Evolutionary conservation across 176 grass and related monocot species (phyloP).

Genomic region (Aegilops speltoides): DNA sequence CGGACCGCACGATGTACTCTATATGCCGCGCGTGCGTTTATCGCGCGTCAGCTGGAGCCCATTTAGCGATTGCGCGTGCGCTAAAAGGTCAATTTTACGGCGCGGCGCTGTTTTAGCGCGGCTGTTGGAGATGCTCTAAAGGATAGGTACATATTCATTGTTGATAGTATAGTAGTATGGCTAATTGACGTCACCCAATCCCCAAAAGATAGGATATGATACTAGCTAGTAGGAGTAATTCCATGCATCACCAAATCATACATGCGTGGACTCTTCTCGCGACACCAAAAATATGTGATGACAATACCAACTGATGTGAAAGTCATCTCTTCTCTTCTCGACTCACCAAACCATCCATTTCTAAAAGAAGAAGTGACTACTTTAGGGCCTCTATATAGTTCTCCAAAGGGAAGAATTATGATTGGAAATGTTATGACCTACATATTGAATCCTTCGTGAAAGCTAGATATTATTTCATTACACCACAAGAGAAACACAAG

Average conservation of each 20-base stretch:
- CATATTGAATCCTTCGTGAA: too few relatives aligned
- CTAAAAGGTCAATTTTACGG: too few relatives aligned
- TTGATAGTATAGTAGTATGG: background rate
- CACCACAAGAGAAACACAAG: too few relatives aligned
- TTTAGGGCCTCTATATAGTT: background rate
- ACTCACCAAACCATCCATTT: background rate
- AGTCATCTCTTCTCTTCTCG: background rate
- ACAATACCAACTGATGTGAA: background rate
- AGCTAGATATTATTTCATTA: too few relatives aligned
- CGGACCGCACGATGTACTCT: too few relatives aligned
- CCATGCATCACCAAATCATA: background rate
- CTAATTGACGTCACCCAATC: background rate
- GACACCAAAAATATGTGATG: background rate
- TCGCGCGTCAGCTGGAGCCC: too few relatives aligned
- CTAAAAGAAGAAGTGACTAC: background rate
- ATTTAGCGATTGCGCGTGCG: too few relatives aligned
- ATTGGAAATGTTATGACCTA: too few relatives aligned
- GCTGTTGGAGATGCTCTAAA: too few relatives aligned
- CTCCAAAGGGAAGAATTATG: too few relatives aligned
- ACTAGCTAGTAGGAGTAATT: background rate
- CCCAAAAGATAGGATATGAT: background rate
- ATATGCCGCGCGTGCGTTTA: too few relatives aligned
- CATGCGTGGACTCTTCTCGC: background rate
- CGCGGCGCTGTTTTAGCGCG: too few relatives aligned
- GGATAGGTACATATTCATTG: background rate